Evolutionary conservation across 768 basidiomycete genomes (phyloP).

Genomic region (Boletus rex-veris): DNA sequence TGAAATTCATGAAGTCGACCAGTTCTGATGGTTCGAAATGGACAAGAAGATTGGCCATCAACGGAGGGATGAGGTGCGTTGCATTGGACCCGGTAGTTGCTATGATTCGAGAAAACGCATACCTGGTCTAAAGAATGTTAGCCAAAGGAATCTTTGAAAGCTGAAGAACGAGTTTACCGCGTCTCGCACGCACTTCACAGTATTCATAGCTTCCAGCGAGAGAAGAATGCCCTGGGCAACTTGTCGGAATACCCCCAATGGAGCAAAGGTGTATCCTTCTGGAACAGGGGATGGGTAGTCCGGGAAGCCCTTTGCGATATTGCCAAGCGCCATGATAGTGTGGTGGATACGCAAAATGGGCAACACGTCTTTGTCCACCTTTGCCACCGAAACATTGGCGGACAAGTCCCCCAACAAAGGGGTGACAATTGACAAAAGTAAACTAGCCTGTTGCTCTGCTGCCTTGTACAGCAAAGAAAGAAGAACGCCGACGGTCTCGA

Average conservation of each 20-base stretch:
- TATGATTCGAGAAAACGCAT: constrained; percentile 90
- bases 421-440: constrained; percentile 74
- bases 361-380: constrained; percentile 61
- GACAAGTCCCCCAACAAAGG: constrained; percentile 78
- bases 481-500: constrained; percentile 85
- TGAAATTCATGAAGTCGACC: constrained; percentile 94
- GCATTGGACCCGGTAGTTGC: constrained; percentile 85
- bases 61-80: constrained; percentile 79
- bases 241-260: constrained; percentile 75
- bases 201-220: constrained; percentile 84
- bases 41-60: constrained; percentile 87
- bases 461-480: constrained; percentile 69
- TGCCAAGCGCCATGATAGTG: constrained; percentile 90
- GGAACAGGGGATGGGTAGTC: constrained; percentile 74
- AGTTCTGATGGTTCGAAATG: constrained; percentile 92
- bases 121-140: constrained; percentile 62
- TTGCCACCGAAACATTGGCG: constrained; percentile 49
- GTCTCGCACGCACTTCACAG: constrained; percentile 83
- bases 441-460: constrained; percentile 61
- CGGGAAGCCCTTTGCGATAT: constrained; percentile 95
- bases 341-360: constrained; percentile 90
- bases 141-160: background rate
- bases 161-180: constrained; percentile 56
- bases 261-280: constrained; percentile 64
- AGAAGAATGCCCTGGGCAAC: constrained; percentile 85